phyloP scores from a whole-genome alignment of 768 basidiomycete genomes.

The Phanerochaete sordida region DNA sequence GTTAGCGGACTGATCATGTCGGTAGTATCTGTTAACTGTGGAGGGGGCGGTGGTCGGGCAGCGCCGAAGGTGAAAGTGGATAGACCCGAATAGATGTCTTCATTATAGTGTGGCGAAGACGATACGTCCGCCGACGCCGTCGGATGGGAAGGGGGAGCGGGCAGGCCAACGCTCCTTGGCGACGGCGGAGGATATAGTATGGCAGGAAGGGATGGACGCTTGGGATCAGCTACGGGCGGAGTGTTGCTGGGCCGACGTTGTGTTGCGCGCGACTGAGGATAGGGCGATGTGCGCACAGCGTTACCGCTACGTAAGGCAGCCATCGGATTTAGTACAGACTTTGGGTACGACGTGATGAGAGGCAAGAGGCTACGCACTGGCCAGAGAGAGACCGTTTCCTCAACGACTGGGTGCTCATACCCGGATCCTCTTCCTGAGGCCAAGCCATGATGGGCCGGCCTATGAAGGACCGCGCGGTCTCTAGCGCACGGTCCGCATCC shows the following conservation, averaged over 20 bases:
- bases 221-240: conserved; percentile 12
- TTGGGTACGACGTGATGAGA: neutral
- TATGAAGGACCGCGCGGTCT: conserved; percentile 17
- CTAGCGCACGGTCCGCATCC: conserved; percentile 17
- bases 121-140: neutral
- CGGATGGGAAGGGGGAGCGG: neutral
- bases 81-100: conserved; percentile 37
- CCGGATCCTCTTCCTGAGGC: conserved; percentile 15
- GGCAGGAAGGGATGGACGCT: conserved; percentile 17
- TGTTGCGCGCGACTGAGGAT: conserved; percentile 10
- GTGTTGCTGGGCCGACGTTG: conserved; percentile 19
- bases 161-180: neutral
- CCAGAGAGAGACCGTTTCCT: conserved; percentile 21
- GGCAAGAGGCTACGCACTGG: conserved; percentile 20
- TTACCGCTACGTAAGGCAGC: conserved; percentile 4
- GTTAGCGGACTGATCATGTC: conserved; percentile 38
- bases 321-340: neutral
- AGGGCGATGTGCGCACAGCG: conserved; percentile 5
- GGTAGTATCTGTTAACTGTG: conserved; percentile 21
- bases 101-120: conserved; percentile 10
- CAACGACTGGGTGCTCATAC: conserved; percentile 12
- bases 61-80: conserved; percentile 42
- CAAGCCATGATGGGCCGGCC: conserved; percentile 22
- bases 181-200: neutral
- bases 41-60: conserved; percentile 17